Evolutionary conservation across 805 yeast genomes (phyloP), one percentile per base, ranked within the genome.

Genomic region (Starmerella sp.): DNA sequence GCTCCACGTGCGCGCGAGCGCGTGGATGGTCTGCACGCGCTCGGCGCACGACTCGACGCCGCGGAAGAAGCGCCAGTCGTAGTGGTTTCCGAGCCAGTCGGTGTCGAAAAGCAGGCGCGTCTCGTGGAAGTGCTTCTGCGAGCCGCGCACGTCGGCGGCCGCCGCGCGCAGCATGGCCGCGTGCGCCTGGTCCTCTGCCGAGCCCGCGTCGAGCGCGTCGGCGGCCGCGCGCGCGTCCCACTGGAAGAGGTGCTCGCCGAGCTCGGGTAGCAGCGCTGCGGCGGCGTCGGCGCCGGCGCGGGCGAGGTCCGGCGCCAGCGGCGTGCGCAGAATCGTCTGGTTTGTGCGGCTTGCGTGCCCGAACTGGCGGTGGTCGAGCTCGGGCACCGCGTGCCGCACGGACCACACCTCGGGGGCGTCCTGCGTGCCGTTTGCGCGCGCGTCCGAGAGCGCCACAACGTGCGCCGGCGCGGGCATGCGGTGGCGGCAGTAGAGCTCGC

Each of bases 41-140:
- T 68, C 70, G 38, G 68, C 61, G 39, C 67, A 67, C 35, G 62
- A 61, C n/a, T 74, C 66, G 39, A 73, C 67, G 49, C 69, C 66
- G 59, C 74, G 75, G 73, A 81, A 83, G 61, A 81, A 82, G 56
- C 86, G 73, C 84, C 86, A 81, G 66, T 83, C 88, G 62, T 81
- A 82, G 58, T 71, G 75, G 48, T 55, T 52, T 7, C 71, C 72
- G 15, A 39, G 65, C 17, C 53, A 39, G 49, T 60, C 60, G 46
- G 57, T 56, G 38, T 53, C 50, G 52, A 8, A 28, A 22, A n/a
- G 30, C 4, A 53, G 48, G 9, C n/a, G 39, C 29, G 35, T 51
- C 36, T 52, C 56, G 10, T 38, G 30, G 31, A 48, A 49, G 28
- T 52, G 43, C 57, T 66, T 66, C 31, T 30, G 41, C n/a, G 53